A percentile compares a stretch with the other conserved stretches of the same genome.
Conservation (phyloP, 2,329 filamentous ascomycete genomes). For the Ceratocystis papillata region DNA sequence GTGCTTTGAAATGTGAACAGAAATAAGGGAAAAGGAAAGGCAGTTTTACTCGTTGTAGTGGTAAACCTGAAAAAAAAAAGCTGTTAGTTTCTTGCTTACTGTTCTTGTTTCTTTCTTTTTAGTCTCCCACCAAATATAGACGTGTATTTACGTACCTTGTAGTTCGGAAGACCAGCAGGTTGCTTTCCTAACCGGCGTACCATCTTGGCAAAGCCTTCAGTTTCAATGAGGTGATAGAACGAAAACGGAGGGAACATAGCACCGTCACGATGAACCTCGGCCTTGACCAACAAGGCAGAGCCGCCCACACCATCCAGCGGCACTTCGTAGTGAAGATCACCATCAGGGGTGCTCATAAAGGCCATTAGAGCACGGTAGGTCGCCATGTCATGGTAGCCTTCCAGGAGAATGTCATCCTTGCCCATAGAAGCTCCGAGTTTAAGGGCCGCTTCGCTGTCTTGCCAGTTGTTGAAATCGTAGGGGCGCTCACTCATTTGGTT, state of each 20-base stretch:
- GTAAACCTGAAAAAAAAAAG: conserved; percentile 52
- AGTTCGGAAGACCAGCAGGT: conserved; percentile 84
- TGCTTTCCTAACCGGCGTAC: conserved; percentile 77
- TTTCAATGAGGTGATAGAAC: conserved; percentile 96
- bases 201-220: conserved; percentile 97
- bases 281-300: conserved; percentile 85
- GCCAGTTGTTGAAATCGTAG: conserved; percentile 98
- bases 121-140: neutral
- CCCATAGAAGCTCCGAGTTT: conserved; percentile 70
- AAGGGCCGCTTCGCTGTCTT: conserved; percentile 72
- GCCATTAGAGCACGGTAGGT: conserved; percentile 91
- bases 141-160: conserved; percentile 56
- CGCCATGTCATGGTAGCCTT: conserved; percentile 86
- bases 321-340: conserved; percentile 52
- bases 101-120: neutral
- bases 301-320: conserved; percentile 87
- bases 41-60: conserved; percentile 71
- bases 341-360: conserved; percentile 51
- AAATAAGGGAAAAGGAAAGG: conserved; percentile 5
- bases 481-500: conserved; percentile 64
- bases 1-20: neutral
- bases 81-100: conserved; percentile 16
- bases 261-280: conserved; percentile 90
- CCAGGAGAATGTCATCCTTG: conserved; percentile 81
- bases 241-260: conserved; percentile 97